Evolutionary conservation across 495 filamentous ascomycete genomes (phyloP), one percentile per base, ranked within the genome.

Genomic region (Podospora pseudoanserina): DNA sequence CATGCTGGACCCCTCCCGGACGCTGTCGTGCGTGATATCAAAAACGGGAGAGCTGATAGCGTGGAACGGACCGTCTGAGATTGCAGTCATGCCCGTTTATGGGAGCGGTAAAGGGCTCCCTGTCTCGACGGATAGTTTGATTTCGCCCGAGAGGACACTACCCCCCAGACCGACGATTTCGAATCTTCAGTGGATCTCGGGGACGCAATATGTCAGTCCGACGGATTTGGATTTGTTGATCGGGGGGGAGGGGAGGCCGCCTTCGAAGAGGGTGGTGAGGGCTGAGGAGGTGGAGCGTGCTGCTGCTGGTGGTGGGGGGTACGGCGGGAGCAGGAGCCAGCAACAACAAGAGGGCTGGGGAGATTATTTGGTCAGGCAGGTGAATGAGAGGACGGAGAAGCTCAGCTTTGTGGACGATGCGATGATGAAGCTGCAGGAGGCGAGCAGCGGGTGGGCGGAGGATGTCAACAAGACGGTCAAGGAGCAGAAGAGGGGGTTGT

Each of bases 131-230:
- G 95, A 98, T 75, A 88, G 81, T 30, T 82, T 98, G 3, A 88
- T 90, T 78, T 96, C 97, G 69, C 86, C 90, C 4, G 81, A 89
- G 68, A 86, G 89, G 72, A 84, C 16, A 82, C 90, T 18, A 23
- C 95, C 94, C 3, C 84, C 91, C 16, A 86, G 95, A 34, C 96
- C 95, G n/a, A 97, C 94, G 1, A 99, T 99, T 60, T 94, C 91
- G 9, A 97, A 95, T 70, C 75, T 99, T 23, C 92, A 97, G 77
- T 99, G 95, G 95, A 92, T 99, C 54, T 89, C 93, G 0, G 96
- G 95, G 1, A 97, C 96, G 15, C 94, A 97, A 77, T 91, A 96
- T 69, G 83, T 99, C 44, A 91, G 91, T 19, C 89, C 92, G 16
- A 82, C 89, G n/a, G 96, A 99, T 75, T 87, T 99, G 80, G 95